Evolutionary conservation across 768 basidiomycete genomes (phyloP).

Genomic region (Suillus brevipes): DNA sequence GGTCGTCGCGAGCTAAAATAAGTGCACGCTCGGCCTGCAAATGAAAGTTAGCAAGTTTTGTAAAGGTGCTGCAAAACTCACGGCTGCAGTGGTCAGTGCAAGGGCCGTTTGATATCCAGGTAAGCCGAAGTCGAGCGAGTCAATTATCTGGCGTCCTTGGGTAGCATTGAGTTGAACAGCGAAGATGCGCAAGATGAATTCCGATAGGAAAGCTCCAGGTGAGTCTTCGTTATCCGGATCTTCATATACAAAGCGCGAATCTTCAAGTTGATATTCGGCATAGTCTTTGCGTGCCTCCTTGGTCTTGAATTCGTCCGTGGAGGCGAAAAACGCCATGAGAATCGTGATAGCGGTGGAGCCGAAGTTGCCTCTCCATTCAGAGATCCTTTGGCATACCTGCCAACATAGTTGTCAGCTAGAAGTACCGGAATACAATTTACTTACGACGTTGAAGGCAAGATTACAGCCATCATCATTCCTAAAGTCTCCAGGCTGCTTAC

Average conservation of each 20-base stretch:
- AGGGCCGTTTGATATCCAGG: not conserved
- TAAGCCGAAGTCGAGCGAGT: not conserved
- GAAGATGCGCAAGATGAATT: not conserved
- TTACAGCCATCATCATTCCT: not conserved
- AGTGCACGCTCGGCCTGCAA: not conserved
- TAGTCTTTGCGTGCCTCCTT: not conserved
- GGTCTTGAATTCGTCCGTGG: not conserved
- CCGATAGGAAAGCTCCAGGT: conserved; percentile 1
- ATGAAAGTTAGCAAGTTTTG: not conserved
- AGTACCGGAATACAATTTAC: not conserved
- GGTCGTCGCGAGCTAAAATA: not conserved
- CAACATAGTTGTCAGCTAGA: not conserved
- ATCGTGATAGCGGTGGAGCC: not conserved
- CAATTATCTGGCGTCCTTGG: not conserved
- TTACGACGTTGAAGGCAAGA: not conserved
- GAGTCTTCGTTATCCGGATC: not conserved
- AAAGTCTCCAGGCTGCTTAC: not conserved
- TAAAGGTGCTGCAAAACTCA: not conserved
- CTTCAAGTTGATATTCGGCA: not conserved
- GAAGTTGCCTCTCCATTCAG: not conserved
- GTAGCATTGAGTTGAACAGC: not conserved
- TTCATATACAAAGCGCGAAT: not conserved
- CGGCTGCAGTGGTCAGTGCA: not conserved
- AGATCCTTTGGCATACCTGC: conserved; percentile 3
- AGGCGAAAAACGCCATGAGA: not conserved